Conservation (phyloP, 2,329 filamentous ascomycete species). For the Arthrobotrys sphaeroides region DNA sequence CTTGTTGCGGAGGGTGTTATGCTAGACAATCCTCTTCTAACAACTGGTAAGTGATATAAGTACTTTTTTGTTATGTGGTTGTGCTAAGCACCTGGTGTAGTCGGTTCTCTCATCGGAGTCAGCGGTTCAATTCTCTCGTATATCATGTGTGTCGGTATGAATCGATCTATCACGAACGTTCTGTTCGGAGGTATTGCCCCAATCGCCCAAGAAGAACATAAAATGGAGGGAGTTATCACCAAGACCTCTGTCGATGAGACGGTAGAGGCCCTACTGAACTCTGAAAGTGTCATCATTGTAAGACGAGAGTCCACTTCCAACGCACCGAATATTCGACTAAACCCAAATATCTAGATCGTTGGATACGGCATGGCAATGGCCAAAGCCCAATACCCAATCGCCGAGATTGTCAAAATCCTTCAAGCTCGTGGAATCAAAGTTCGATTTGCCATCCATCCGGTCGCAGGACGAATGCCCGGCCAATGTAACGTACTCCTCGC, state of each 20-base stretch:
- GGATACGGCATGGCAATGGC: constrained; percentile 95
- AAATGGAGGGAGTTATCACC: constrained; percentile 81
- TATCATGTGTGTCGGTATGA: constrained; percentile 90
- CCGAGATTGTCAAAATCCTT: constrained; percentile 78
- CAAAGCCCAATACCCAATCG: constrained; percentile 90
- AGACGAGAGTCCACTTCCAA: constrained; percentile 11
- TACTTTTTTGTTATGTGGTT: not conserved
- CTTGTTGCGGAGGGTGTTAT: constrained; percentile 91
- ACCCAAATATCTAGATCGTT: constrained; percentile 66
- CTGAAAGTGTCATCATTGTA: constrained; percentile 84
- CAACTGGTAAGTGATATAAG: constrained; percentile 64
- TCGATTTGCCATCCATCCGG: constrained; percentile 88
- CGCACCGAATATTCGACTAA: not conserved
- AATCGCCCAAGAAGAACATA: constrained; percentile 71
- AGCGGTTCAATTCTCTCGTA: constrained; percentile 89
- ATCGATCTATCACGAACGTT: constrained; percentile 86
- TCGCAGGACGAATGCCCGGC: constrained; percentile 90
- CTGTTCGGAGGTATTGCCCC: constrained; percentile 83
- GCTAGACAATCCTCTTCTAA: constrained; percentile 85
- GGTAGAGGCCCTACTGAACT: constrained; percentile 76
- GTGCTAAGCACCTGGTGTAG: constrained; percentile 59
- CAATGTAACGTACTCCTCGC: constrained; percentile 92
- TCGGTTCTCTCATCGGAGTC: constrained; percentile 86
- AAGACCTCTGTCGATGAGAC: constrained; percentile 83
- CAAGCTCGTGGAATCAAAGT: constrained; percentile 81